Percentiles rank a stretch among this genome's conserved stretches.
Conservation (phyloP, 257 asterid species). For the Eustoma russellianum region DNA sequence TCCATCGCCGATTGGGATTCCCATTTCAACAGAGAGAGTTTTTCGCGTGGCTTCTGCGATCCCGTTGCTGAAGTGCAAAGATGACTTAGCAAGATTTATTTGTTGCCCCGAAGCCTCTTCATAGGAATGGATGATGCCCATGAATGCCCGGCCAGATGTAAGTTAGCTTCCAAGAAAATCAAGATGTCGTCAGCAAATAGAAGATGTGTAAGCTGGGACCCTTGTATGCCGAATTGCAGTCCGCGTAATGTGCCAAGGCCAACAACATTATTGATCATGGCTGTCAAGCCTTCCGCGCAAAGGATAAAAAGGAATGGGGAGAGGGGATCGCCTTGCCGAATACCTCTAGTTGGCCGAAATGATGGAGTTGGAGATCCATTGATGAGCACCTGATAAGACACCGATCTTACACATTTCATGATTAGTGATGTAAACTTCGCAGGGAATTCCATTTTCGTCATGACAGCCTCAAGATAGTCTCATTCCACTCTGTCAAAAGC, state of each 20-base stretch:
- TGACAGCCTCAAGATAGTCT: neutral
- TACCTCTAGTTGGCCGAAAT: neutral
- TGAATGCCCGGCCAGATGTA: neutral
- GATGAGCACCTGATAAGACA: neutral
- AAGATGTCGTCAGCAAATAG: neutral
- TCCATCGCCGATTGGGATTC: too few species aligned
- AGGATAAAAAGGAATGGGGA: neutral
- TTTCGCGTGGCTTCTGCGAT: too few species aligned
- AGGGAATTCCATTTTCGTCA: neutral
- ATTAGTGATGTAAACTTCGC: accelerated
- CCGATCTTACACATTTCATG: neutral
- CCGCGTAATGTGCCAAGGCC: neutral
- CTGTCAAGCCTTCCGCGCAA: neutral
- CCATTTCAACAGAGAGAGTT: too few species aligned
- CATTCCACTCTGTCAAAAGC: neutral
- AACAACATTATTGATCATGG: neutral
- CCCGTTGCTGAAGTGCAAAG: neutral
- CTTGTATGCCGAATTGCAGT: neutral
- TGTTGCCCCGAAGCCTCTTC: neutral
- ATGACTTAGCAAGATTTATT: neutral
- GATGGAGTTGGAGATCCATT: neutral
- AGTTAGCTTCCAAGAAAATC: neutral
- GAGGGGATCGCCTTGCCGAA: neutral
- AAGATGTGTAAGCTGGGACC: neutral
- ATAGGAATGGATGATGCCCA: neutral